Base-by-base conservation (phyloP, 164 flowering plant species). In the Platanus orientalis region DNA sequence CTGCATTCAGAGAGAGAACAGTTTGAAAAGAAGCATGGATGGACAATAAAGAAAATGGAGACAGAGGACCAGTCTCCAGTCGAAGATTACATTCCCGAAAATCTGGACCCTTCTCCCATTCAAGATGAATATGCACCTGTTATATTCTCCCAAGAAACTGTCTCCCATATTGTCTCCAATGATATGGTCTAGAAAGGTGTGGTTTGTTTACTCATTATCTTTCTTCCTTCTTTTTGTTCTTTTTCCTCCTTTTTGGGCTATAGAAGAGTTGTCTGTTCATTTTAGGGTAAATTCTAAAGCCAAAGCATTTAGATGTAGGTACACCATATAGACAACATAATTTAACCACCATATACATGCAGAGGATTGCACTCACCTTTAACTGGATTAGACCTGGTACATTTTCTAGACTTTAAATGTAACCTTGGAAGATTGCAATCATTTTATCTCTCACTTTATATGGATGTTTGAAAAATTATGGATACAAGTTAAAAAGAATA, bases 61-160 rank as follows among this genome's bases (percentile, higher is more conserved):
- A 75, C 73, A n/a, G 95, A 81, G 69, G 95, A 93, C 61, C 95
- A 90, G 70, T 84, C 94, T 21, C 72, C 79, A 3, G 88, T 77
- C 14, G 94, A 89, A 68, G 96, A 90, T 69, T 87, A 78, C 72
- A 73, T 57, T 34, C 86, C 83, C 0, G 97, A 85, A 67, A 82
- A 81, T 51, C 79, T 93, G 63, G 88, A 86, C 32, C 82, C 96
- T 61, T 79, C 97, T 28, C 98, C 97, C 7, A 55, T 77, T 67
- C 80, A 80, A 76, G 92, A 86, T 75, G 98, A 94, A 80, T 94
- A 94, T 82, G 98, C 98, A n/a, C 98, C 98, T 4, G 98, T 94
- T 29, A 81, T 89, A 65, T 85, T 94, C 62, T 77, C 91, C 27
- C 98, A 94, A 67, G 82, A 89, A 73, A 91, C 97, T 17, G 96